Percentiles rank a stretch among this genome's conserved stretches.
Conservation (phyloP, 176 grass and related monocot genomes). For the Triticum aestivum region IWGSC_CS_RefSeq_v2.1 NC_057811.1:486670151-486670650, state of each 20-base stretch:
- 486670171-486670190: too few relatives aligned
- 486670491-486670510: not conserved
- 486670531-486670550: not conserved
- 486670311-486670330: not conserved
- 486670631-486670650: not conserved
- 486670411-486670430: not conserved
- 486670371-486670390: not conserved
- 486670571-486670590: not conserved
- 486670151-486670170: too few relatives aligned
- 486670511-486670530: not conserved
- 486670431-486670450: not conserved
- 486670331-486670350: not conserved
- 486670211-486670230: too few relatives aligned
- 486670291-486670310: too few relatives aligned
- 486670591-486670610: not conserved
- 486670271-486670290: too few relatives aligned
- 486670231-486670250: too few relatives aligned
- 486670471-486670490: too few relatives aligned
- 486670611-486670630: not conserved
- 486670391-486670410: not conserved
- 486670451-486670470: not conserved
- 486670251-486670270: too few relatives aligned
- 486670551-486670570: not conserved
- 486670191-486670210: too few relatives aligned
- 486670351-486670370: not conserved